Base-by-base conservation (phyloP, 2,329 filamentous ascomycete species). In the Fusarium scirpi region DNA sequence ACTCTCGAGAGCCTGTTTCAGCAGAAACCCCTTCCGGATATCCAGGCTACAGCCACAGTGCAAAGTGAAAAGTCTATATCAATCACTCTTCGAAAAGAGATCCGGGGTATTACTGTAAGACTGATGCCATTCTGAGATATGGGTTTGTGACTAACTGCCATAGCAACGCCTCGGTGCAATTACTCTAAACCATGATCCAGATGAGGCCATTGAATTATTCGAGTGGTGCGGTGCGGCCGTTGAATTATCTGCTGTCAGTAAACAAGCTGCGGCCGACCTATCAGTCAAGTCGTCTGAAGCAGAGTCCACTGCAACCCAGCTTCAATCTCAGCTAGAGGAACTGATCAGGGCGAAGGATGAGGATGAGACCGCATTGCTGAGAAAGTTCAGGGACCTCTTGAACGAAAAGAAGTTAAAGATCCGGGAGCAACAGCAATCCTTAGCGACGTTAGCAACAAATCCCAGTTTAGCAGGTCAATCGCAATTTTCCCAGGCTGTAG, bases 371-470 rank as follows among this genome's bases (percentile, higher is more conserved):
- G 85, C 85, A 20, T 80, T 94, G 59, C 80, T 94, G 2, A 86
- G 87, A 65, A 93, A 93, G 76, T 93, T 93, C 72, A 86, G 88
- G 58, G 83, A 87, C 58, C 82, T 95, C 4, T 81, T 94, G 2
- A 94, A 94, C 72, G 88, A 91, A 77, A 95, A 95, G 82, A 94
- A 94, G 79, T 82, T 90, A 55, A 94, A 92, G 80, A 94, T 94
- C 52, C 82, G 92, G 45, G 87, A 94, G 73, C 91, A 94, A 79
- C 89, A 92, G 73, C 85, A 87, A 41, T 79, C 92, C 22, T 79
- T 94, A 25, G 78, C 81, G 6, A 71, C 81, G 4, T 83, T 83
- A 5, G 84, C 85, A 56, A 77, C 84, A 38, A 81, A 83, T 58
- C 58, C 46, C 34, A 77, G 67, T 77, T 78, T 44, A 67, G 78